phyloP scores from a whole-genome alignment of 306 rosid species.

The Quercus suber region DNA sequence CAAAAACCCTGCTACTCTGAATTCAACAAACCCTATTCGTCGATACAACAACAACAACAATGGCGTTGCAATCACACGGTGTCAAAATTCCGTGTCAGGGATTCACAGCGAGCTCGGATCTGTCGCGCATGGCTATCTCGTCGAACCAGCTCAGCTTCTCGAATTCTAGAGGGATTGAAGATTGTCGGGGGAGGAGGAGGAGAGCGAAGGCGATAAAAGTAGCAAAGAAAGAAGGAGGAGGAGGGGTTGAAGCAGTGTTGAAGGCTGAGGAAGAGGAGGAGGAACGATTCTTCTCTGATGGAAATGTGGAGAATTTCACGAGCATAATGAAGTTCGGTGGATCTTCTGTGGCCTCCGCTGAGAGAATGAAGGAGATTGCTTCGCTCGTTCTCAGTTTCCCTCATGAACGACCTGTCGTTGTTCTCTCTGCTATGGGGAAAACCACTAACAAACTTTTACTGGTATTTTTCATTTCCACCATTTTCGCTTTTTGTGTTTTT shows the following conservation, averaged over 20 bases:
- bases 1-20: neutral
- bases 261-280: slow-evolving; percentile 19
- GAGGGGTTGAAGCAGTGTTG: slow-evolving; percentile 13
- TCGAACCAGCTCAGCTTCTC: neutral
- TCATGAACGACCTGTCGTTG: slow-evolving; percentile 75
- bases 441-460: slow-evolving; percentile 78
- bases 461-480: slow-evolving; percentile 34
- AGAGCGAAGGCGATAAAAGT: neutral
- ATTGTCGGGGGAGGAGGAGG: neutral
- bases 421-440: slow-evolving; percentile 97
- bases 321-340: slow-evolving; percentile 98
- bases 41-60: neutral
- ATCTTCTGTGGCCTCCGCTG: slow-evolving; percentile 77
- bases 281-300: slow-evolving; percentile 21
- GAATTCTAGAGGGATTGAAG: neutral
- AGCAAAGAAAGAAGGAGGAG: neutral
- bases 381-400: slow-evolving; percentile 73
- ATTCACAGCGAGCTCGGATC: neutral
- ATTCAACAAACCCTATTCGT: neutral
- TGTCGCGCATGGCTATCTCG: neutral
- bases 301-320: slow-evolving; percentile 45
- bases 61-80: slow-evolving; percentile 20
- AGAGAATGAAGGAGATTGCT: slow-evolving; percentile 82
- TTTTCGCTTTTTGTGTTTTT: neutral
- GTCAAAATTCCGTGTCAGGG: slow-evolving; percentile 3